phyloP scores from a whole-genome alignment of 2,329 filamentous ascomycete species.

The Ceratocystis harringtonii region DNA sequence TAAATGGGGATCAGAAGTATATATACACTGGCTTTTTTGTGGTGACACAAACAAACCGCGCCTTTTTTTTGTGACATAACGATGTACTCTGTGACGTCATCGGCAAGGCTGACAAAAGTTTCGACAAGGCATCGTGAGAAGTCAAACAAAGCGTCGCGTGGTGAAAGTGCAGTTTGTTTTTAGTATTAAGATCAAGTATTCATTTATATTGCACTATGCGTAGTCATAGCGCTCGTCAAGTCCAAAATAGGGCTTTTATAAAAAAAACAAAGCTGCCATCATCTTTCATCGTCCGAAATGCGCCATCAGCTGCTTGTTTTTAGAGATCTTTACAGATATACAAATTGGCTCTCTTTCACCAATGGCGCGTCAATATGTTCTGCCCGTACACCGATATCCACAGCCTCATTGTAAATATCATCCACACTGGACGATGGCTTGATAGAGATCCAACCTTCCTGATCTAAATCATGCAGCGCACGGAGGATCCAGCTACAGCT shows the following conservation, averaged over 20 bases:
- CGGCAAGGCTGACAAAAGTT: not conserved
- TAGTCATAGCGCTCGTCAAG: no score
- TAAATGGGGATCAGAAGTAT: slow-evolving; percentile 4
- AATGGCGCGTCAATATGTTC: slow-evolving; percentile 13
- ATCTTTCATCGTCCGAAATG: no score
- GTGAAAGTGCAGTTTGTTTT: no score
- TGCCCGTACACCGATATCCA: slow-evolving; percentile 6
- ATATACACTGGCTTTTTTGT: not conserved
- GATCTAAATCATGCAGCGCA: slow-evolving; percentile 11
- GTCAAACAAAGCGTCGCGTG: no score
- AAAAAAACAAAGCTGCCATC: no score
- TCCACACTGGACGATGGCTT: slow-evolving; percentile 3
- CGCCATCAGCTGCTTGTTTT: no score
- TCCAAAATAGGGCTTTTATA: no score
- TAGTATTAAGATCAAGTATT: no score
- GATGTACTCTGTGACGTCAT: not conserved
- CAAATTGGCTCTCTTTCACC: slow-evolving; percentile 9
- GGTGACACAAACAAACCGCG: not conserved
- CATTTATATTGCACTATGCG: no score
- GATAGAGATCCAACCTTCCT: slow-evolving; percentile 16
- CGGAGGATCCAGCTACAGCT: slow-evolving; percentile 14
- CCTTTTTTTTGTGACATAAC: not conserved
- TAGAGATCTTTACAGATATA: not conserved
- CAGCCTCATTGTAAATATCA: slow-evolving; percentile 14
- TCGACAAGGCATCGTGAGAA: not conserved